Percentiles rank a stretch among this genome's conserved stretches.
phyloP scores from a whole-genome alignment of 1,284 basidiomycete species.

The Marasmius tenuissimus region DNA sequence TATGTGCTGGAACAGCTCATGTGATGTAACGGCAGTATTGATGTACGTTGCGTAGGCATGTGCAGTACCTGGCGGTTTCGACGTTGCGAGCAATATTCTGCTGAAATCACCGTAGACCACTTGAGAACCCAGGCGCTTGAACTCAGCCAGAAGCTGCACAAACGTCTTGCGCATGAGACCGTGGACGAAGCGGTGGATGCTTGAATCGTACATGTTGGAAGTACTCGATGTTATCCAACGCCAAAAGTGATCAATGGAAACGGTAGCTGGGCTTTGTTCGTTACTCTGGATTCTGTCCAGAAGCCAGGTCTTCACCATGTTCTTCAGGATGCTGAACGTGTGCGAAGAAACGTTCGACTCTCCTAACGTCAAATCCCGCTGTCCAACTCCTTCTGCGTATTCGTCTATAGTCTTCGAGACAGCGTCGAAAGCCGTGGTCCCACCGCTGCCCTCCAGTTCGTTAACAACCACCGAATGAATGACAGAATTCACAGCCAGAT shows the following conservation, averaged over 20 bases:
- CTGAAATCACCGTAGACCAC: slow-evolving; percentile 97
- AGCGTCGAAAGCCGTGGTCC: slow-evolving; percentile 91
- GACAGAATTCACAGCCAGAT: slow-evolving; percentile 93
- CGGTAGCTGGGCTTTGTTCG: slow-evolving; percentile 60
- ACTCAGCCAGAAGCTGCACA: slow-evolving; percentile 95
- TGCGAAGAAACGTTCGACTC: slow-evolving; percentile 92
- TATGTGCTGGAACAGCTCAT: slow-evolving; percentile 95
- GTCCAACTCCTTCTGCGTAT: slow-evolving; percentile 78
- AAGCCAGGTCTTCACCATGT: slow-evolving; percentile 91
- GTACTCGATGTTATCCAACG: slow-evolving; percentile 89
- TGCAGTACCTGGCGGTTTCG: slow-evolving; percentile 94
- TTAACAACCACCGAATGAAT: slow-evolving; percentile 94
- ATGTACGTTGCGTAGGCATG: slow-evolving; percentile 96
- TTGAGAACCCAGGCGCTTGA: slow-evolving; percentile 91
- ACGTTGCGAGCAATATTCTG: slow-evolving; percentile 87
- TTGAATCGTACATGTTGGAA: slow-evolving; percentile 91
- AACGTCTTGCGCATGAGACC: slow-evolving; percentile 98
- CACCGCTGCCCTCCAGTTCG: slow-evolving; percentile 93
- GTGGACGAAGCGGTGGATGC: slow-evolving; percentile 91
- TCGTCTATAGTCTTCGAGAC: slow-evolving; percentile 91
- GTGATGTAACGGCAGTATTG: slow-evolving; percentile 88
- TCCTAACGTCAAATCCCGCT: slow-evolving; percentile 82
- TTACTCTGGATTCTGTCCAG: slow-evolving; percentile 79
- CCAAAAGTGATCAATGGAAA: slow-evolving; percentile 93
- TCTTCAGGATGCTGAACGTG: slow-evolving; percentile 84